A percentile compares a stretch with the other conserved stretches of the same genome.
These are phyloP conservation scores for Citrus inodora DNA, from an alignment of 345 rosid genomes.

Conservation along the genomic window DNA sequence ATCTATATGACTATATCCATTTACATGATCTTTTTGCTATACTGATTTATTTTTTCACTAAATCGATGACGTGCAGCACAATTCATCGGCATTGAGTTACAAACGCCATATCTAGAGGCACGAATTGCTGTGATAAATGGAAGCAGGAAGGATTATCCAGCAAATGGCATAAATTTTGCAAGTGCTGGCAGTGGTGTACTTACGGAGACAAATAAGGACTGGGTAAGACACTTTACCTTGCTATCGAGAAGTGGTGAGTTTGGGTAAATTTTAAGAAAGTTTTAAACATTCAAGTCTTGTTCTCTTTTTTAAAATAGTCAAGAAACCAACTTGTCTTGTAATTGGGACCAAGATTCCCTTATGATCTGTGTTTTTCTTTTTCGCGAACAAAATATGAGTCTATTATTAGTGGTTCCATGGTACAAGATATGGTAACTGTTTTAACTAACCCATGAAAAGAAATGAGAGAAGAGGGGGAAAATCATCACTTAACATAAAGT, in stretches of 20 bases:
- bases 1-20: not conserved
- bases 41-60: not conserved
- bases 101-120: constrained; percentile 47
- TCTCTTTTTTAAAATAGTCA: no score
- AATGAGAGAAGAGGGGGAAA: not conserved
- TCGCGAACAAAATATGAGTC: no score
- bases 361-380: no score
- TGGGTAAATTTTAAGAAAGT: no score
- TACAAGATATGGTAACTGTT: no score
- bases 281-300: no score
- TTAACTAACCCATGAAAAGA: no score
- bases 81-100: constrained; percentile 45
- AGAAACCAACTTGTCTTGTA: no score
- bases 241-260: not conserved
- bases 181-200: constrained; percentile 66
- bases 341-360: no score
- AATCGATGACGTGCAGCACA: constrained; percentile 32
- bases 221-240: constrained; percentile 25
- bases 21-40: not conserved
- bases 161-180: constrained; percentile 68
- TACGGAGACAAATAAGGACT: constrained; percentile 39
- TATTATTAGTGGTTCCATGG: no score
- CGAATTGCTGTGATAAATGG: constrained; percentile 38
- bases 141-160: constrained; percentile 34
- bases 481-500: not conserved